A percentile compares a stretch with the other conserved stretches of the same genome.
These are phyloP conservation scores for Nakazawaea molendinolei DNA, from an alignment of 805 yeast species.

Conservation along the genomic window DNA sequence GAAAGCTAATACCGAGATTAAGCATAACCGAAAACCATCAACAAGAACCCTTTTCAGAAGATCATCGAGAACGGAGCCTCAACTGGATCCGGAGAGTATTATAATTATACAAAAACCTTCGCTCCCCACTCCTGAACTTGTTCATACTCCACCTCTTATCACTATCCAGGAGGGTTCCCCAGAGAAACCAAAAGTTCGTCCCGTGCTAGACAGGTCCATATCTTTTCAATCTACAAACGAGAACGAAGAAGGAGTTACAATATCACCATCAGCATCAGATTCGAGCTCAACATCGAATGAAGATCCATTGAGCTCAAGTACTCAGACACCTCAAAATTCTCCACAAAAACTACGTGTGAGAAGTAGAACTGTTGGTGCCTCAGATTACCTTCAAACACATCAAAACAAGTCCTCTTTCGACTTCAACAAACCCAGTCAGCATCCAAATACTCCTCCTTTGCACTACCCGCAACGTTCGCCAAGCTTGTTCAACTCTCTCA, in stretches of 20 bases:
- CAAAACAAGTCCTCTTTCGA: background rate
- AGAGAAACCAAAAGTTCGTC: no score
- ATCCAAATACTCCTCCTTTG: no score
- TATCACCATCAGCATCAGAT: slow-evolving; percentile 1
- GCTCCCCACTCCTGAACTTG: background rate
- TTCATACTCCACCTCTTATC: background rate
- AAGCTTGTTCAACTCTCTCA: slow-evolving; percentile 22
- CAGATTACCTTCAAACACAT: slow-evolving; percentile 15
- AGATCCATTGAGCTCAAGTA: background rate
- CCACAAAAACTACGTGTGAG: slow-evolving; percentile 20
- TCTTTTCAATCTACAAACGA: slow-evolving; percentile 8
- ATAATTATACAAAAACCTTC: background rate
- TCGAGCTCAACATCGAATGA: background rate
- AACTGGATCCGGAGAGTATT: background rate
- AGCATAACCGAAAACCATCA: no score
- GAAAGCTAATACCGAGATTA: background rate
- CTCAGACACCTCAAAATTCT: background rate
- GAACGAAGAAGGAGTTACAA: slow-evolving; percentile 3
- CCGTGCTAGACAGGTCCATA: no score
- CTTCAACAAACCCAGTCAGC: no score
- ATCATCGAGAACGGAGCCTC: no score
- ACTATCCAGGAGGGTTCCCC: background rate
- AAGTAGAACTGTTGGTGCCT: slow-evolving; percentile 25
- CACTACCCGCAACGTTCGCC: no score
- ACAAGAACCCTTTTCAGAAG: no score